Evolutionary conservation across 495 filamentous ascomycete species (phyloP).

Genomic region (Penicillium macrosclerotiorum): DNA sequence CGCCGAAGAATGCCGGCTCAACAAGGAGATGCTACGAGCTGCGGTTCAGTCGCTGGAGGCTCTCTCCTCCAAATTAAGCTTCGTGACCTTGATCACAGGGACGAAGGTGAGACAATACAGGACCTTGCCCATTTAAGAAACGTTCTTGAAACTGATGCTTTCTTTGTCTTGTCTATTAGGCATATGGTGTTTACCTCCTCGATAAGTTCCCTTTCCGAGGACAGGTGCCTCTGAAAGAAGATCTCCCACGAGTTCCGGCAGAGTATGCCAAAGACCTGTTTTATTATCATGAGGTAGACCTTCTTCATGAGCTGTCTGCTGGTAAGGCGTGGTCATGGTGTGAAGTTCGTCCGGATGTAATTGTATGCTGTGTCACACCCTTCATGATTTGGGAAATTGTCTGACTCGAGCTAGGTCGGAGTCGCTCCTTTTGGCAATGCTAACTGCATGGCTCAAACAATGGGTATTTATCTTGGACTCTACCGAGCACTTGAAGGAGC

Average conservation of each 20-base stretch:
- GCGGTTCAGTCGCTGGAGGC: constrained; percentile 8
- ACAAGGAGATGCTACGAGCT: constrained; percentile 17
- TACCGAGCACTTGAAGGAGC: constrained; percentile 31
- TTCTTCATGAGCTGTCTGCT: constrained; percentile 27
- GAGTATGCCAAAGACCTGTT: constrained; percentile 44
- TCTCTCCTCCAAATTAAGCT: constrained; percentile 8
- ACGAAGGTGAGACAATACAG: constrained; percentile 21
- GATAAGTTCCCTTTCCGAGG: constrained; percentile 25
- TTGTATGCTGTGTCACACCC: too few species aligned
- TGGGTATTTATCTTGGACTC: constrained; percentile 39
- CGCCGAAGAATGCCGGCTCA: constrained; percentile 16
- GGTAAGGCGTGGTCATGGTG: constrained; percentile 44
- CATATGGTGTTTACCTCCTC: constrained; percentile 26
- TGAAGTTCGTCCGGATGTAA: constrained; percentile 45
- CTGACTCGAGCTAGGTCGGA: constrained; percentile 30
- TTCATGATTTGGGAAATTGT: too few species aligned
- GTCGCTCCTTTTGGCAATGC: constrained; percentile 12
- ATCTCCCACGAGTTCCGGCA: constrained; percentile 37
- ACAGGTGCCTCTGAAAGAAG: constrained; percentile 34
- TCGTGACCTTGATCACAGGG: constrained; percentile 15
- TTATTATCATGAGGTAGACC: constrained; percentile 47
- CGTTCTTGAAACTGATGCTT: background rate
- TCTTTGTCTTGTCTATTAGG: too few species aligned
- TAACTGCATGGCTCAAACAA: constrained; percentile 21
- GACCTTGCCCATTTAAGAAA: too few species aligned